These are phyloP conservation scores for Capsella rubella DNA, from an alignment of 441 rosid genomes.

Conservation along the genomic window DNA sequence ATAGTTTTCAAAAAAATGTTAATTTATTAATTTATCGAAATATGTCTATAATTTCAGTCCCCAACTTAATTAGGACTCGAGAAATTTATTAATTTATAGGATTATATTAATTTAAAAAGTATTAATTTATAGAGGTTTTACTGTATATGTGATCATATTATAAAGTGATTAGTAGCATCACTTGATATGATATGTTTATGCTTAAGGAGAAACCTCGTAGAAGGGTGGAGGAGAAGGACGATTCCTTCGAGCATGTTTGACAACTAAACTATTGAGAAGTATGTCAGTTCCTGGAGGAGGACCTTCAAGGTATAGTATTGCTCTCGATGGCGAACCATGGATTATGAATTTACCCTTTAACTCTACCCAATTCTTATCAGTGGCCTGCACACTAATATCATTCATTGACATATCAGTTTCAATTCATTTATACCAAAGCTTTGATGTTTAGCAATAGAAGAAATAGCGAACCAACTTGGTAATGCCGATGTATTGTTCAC, in stretches of 20 bases:
- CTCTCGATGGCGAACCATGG: constrained; percentile 71
- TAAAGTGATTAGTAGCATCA: too few species aligned
- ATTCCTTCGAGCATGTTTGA: constrained; percentile 74
- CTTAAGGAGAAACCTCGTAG: constrained; percentile 59
- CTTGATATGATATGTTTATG: neutral
- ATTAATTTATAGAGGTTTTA: too few species aligned
- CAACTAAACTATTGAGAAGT: constrained; percentile 66
- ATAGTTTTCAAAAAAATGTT: too few species aligned
- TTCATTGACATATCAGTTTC: constrained; percentile 26
- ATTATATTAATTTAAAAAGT: too few species aligned
- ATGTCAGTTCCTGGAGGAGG: constrained; percentile 90
- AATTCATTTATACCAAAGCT: constrained; percentile 1
- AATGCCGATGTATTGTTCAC: constrained; percentile 78
- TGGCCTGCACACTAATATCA: constrained; percentile 72
- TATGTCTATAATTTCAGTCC: too few species aligned
- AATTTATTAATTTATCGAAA: too few species aligned
- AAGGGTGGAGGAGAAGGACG: constrained; percentile 70
- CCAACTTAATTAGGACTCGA: too few species aligned
- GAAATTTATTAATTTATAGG: too few species aligned
- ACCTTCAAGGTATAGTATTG: constrained; percentile 81
- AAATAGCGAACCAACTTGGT: constrained; percentile 56
- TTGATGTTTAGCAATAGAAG: neutral
- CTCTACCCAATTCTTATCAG: constrained; percentile 77
- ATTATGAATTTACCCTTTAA: constrained; percentile 83
- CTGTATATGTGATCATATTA: too few species aligned